Evolutionary conservation across 345 rosid genomes (phyloP).

Genomic region (Ailanthus altissimus): DNA sequence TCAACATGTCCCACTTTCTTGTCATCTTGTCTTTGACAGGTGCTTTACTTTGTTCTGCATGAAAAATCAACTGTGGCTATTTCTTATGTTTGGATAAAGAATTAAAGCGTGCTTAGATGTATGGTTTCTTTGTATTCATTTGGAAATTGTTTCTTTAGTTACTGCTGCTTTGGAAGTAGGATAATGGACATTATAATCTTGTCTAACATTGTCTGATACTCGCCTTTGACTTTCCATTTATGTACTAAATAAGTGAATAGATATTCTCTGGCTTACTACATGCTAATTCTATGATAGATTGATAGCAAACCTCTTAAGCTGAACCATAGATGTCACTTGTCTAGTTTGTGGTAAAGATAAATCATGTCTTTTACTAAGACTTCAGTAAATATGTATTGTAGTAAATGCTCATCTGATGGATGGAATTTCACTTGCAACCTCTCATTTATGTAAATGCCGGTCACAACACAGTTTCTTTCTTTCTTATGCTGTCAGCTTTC

Average conservation of each 20-base stretch:
- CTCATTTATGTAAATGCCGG: neutral
- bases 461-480: neutral
- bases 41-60: neutral
- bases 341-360: neutral
- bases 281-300: neutral
- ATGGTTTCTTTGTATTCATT: neutral
- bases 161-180: neutral
- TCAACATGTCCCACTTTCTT: neutral
- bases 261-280: neutral
- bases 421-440: neutral
- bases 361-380: neutral
- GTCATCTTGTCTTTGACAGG: constrained; percentile 1
- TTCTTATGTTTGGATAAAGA: neutral
- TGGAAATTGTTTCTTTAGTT: neutral
- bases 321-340: neutral
- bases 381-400: neutral
- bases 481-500: neutral
- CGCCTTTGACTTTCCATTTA: neutral
- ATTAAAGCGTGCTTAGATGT: neutral
- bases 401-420: neutral
- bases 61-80: neutral
- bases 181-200: neutral
- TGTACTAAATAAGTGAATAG: neutral
- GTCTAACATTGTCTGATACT: neutral
- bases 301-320: neutral